Conservation (phyloP, 2,329 filamentous ascomycete genomes). For the Nakataea oryzae region DNA sequence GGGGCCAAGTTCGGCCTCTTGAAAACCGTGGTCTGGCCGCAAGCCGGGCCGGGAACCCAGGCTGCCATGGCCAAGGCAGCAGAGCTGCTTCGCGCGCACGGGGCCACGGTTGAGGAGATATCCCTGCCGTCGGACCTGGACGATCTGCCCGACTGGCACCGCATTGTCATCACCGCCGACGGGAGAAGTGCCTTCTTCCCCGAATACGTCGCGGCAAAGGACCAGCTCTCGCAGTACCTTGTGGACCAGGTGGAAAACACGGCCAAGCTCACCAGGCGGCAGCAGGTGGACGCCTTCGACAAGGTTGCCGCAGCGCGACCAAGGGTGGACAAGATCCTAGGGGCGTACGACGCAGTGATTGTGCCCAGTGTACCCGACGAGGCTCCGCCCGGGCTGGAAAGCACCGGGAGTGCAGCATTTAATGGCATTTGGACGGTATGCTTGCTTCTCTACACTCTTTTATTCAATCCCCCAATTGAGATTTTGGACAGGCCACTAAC, state of each 20-base stretch:
- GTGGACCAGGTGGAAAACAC: slow-evolving; percentile 39
- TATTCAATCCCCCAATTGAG: background rate
- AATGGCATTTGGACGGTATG: slow-evolving; percentile 42
- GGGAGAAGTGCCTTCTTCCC: slow-evolving; percentile 41
- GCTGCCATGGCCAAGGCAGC: slow-evolving; percentile 29
- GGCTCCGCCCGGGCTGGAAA: slow-evolving; percentile 41
- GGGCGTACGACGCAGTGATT: slow-evolving; percentile 42
- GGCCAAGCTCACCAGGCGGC: slow-evolving; percentile 28
- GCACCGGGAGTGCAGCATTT: slow-evolving; percentile 44
- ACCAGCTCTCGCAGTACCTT: slow-evolving; percentile 33
- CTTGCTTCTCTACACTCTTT: background rate
- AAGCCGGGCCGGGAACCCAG: slow-evolving; percentile 31
- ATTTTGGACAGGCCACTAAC: background rate
- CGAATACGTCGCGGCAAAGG: slow-evolving; percentile 38
- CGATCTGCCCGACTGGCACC: slow-evolving; percentile 39
- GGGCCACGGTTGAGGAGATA: slow-evolving; percentile 46
- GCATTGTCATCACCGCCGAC: slow-evolving; percentile 37
- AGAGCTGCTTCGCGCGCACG: slow-evolving; percentile 28
- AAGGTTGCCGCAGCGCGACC: slow-evolving; percentile 41
- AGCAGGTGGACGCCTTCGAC: slow-evolving; percentile 44
- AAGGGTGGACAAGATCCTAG: slow-evolving; percentile 39
- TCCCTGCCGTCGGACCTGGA: slow-evolving; percentile 38
- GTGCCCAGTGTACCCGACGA: slow-evolving; percentile 49
- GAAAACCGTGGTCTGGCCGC: slow-evolving; percentile 40
- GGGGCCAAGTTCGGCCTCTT: slow-evolving; percentile 43